Evolutionary conservation across 129 eudicot species (phyloP), one percentile per base, ranked within the genome.

Genomic region (Flaveria sonorensis): DNA sequence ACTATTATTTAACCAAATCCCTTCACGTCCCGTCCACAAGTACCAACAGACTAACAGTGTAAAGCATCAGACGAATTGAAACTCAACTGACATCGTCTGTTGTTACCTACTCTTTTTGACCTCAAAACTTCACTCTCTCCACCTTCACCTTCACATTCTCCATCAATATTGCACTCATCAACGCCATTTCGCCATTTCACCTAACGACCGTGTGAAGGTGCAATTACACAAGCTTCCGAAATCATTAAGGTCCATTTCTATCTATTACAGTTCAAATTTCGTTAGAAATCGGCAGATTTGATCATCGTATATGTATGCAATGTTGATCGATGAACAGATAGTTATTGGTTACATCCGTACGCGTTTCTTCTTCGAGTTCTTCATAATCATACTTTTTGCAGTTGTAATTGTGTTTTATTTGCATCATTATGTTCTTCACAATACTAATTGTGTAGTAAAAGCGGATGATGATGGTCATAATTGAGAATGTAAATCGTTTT

Each of bases 21-120:
- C 50, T 0, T 8, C 48, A 9, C 50, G 50, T 45, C 40, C 40
- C 50, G 14, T 45, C 50, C 13, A 8, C 50, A 45, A 45, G 50
- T 45, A 45, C 50, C 10, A 11, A 9, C 2, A 45, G 12, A 45
- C 50, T 45, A 45, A 45, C 50, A 45, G 50, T 45, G 6, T 36
- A 4, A 30, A 30, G 40, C 40, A 36, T 36, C 40, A 36, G 40
- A 36, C 7, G 7, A 36, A 36, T 5, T 36, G 40, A 36, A 5
- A 43, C 43, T 74, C 68, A 74, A 60, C 16, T 74, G 40, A 6
- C 69, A 74, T 43, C 46, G 28, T 30, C 79, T 16, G 20, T 6
- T 60, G 10, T 60, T n/a, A 62, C 79, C 71, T 75, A 30, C 71
- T 45, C 30, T n/a, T n/a, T 75, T 63, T 75, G 63, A 75, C 79